Percentiles rank a stretch among this genome's conserved stretches.
phyloP scores from a whole-genome alignment of 805 yeast species.

The Yamadazyma sp. region DNA sequence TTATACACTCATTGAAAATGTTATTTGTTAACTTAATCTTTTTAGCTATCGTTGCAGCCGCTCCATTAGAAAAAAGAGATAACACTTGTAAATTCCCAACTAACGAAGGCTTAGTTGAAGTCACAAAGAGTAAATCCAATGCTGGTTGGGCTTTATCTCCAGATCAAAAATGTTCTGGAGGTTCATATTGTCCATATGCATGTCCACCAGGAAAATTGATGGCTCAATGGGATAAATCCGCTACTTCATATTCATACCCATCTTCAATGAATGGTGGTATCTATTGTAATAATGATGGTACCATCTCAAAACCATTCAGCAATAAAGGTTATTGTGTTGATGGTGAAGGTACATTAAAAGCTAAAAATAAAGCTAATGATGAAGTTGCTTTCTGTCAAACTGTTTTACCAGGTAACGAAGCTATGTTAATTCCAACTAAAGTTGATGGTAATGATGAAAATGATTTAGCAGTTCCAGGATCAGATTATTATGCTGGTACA shows the following conservation, averaged over 20 bases:
- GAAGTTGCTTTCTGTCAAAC: conserved; percentile 88
- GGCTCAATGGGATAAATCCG: conserved; percentile 84
- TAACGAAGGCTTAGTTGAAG: conserved; percentile 64
- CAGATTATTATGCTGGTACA: conserved; percentile 80
- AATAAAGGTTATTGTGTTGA: conserved; percentile 64
- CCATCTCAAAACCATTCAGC: conserved; percentile 57
- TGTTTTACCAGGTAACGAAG: conserved; percentile 91
- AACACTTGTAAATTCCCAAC: conserved; percentile 67
- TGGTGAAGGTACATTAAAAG: conserved; percentile 73
- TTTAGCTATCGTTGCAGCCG: conserved; percentile 17
- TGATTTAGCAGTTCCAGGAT: conserved; percentile 78
- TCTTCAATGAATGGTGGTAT: conserved; percentile 81
- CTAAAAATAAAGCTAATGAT: conserved; percentile 52
- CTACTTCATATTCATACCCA: conserved; percentile 73
- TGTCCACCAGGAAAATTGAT: conserved; percentile 84
- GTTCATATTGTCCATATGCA: conserved; percentile 88
- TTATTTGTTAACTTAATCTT: conserved; percentile 10
- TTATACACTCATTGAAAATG: conserved; percentile 3
- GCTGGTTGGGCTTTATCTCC: conserved; percentile 88
- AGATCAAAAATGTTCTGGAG: conserved; percentile 69
- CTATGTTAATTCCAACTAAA: conserved; percentile 84
- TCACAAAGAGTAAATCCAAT: conserved; percentile 54
- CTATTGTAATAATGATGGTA: conserved; percentile 70
- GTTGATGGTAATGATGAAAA: conserved; percentile 48
- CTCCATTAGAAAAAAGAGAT: conserved; percentile 26